These are phyloP conservation scores for Lathyrus sativus DNA, from an alignment of 306 rosid genomes.

Conservation along the genomic window DNA sequence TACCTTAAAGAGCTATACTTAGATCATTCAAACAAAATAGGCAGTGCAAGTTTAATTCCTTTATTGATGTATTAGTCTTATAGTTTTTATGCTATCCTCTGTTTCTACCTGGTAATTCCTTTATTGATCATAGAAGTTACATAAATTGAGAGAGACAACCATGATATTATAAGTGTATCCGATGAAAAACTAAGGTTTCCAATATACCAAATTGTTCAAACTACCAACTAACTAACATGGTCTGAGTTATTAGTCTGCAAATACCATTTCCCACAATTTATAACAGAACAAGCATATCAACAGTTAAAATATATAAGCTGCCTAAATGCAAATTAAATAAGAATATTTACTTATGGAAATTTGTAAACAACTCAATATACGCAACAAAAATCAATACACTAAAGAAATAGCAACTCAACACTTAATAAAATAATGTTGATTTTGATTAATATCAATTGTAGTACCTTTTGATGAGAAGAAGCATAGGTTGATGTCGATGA, in stretches of 20 bases:
- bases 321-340: constrained; percentile 19
- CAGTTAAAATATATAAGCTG: constrained; percentile 25
- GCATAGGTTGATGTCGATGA: no score
- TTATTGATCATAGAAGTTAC: neutral
- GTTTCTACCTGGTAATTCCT: neutral
- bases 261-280: constrained; percentile 18
- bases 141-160: neutral
- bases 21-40: constrained; percentile 8
- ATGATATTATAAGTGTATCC: neutral
- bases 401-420: no score
- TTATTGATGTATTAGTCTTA: neutral
- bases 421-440: no score
- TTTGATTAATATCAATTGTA: no score
- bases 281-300: constrained; percentile 5
- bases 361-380: constrained; percentile 6
- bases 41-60: constrained; percentile 16
- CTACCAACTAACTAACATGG: constrained; percentile 26
- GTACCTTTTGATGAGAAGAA: no score
- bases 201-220: constrained; percentile 28
- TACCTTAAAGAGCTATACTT: constrained; percentile 26
- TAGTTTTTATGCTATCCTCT: neutral
- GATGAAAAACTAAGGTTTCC: constrained; percentile 6
- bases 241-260: neutral
- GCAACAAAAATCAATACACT: constrained; percentile 32
- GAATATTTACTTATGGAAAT: neutral